phyloP scores from a whole-genome alignment of 805 yeast genomes.

The Kluyveromyces starmeri region DNA sequence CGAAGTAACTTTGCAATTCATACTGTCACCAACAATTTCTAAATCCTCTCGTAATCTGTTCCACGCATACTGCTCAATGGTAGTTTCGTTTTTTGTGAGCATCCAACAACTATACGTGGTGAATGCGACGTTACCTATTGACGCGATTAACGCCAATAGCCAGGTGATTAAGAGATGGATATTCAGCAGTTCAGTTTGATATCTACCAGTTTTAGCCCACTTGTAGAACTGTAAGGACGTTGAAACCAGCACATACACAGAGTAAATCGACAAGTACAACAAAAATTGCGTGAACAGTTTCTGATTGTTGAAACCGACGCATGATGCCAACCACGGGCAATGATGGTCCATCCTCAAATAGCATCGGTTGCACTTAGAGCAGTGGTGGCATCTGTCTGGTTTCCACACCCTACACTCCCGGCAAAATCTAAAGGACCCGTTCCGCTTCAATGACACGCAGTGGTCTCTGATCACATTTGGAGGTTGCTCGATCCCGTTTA shows the following conservation, averaged over 20 bases:
- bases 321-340: constrained; percentile 88
- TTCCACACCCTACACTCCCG: constrained; percentile 63
- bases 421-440: constrained; percentile 65
- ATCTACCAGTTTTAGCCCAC: constrained; percentile 39
- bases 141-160: constrained; percentile 43
- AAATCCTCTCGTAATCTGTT: constrained; percentile 38
- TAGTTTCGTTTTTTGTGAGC: constrained; percentile 58
- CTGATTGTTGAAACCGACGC: constrained; percentile 78
- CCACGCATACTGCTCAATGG: constrained; percentile 64
- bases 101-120: constrained; percentile 50
- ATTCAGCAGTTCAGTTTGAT: constrained; percentile 37
- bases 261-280: constrained; percentile 41
- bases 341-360: constrained; percentile 88
- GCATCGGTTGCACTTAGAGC: constrained; percentile 62
- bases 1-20: constrained; percentile 35
- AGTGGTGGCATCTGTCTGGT: constrained; percentile 84
- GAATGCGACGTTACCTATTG: constrained; percentile 51
- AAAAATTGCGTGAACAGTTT: constrained; percentile 73
- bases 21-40: constrained; percentile 32
- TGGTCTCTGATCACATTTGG: constrained; percentile 34
- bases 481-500: constrained; percentile 29
- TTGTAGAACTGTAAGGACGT: constrained; percentile 37
- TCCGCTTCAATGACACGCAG: constrained; percentile 39
- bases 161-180: constrained; percentile 54
- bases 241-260: constrained; percentile 33